phyloP scores from a whole-genome alignment of 2,329 filamentous ascomycete species.

The Gliomastix tumulicola region DNA sequence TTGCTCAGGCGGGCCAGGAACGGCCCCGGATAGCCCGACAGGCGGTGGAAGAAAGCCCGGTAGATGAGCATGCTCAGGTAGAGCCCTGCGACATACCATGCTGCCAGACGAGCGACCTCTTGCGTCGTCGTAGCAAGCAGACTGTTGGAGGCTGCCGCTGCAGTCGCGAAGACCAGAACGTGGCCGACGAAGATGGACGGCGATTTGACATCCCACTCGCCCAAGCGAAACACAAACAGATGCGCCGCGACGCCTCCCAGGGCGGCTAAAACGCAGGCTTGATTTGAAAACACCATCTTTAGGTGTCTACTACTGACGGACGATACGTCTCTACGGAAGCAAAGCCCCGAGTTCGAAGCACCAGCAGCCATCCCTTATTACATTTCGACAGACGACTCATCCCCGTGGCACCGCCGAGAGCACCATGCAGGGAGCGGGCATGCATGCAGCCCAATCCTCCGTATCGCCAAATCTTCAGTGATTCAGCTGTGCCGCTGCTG shows the following conservation, averaged over 20 bases:
- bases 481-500: too few species aligned
- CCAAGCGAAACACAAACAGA: slow-evolving; percentile 10
- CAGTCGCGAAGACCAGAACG: slow-evolving; percentile 7
- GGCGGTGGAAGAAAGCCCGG: slow-evolving; percentile 9
- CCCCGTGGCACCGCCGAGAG: too few species aligned
- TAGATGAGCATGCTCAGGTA: slow-evolving; percentile 10
- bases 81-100: slow-evolving; percentile 5
- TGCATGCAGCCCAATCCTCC: too few species aligned
- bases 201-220: slow-evolving; percentile 16
- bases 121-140: not conserved
- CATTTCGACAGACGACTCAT: too few species aligned
- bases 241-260: slow-evolving; percentile 8
- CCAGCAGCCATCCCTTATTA: too few species aligned
- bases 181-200: slow-evolving; percentile 8
- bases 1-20: slow-evolving; percentile 9
- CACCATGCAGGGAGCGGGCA: too few species aligned
- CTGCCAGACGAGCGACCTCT: not conserved
- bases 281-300: not conserved
- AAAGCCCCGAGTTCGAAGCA: too few species aligned
- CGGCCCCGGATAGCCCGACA: slow-evolving; percentile 9
- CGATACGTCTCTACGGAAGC: too few species aligned
- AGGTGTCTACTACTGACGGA: too few species aligned
- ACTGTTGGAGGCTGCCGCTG: not conserved
- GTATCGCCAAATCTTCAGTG: too few species aligned
- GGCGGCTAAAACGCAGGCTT: not conserved